Base-by-base conservation (phyloP, 2,329 filamentous ascomycete species). In the Hirsutella thompsonii region DNA sequence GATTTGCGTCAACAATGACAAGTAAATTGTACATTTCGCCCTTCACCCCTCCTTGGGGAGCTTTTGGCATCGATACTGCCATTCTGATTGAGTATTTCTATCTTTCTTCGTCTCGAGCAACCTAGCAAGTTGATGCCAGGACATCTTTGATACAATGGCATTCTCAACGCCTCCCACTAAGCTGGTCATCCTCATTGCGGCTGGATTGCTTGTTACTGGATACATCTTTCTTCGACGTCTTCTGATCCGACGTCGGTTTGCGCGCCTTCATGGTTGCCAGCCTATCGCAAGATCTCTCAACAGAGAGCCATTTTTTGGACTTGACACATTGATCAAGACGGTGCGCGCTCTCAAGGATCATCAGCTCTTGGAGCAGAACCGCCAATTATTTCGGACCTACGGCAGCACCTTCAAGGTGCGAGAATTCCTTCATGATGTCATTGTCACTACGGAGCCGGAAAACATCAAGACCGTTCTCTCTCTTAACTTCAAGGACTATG, bases 391-490 rank as follows among this genome's bases (percentile, higher is more conserved):
- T 8, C 8, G 8, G 4, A 18, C 16, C 32, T 16, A n/a, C 14
- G 32, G 32, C 3, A 33, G 18, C 14, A 33, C 32, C 8, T 33
- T 33, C 13, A 11, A 2, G 3, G 11, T 18, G 3, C 34, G 20
- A 20, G 20, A 37, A 18, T 18, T 38, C 8, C 3, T 3, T 1
- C 5, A 16, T 9, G n/a, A 8, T 14, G 40, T 32, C 3, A 41
- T 52, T 20, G 10, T 45, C 23, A 64, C 56, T 3, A 52, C 52
- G 9, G 70, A 73, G 32, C 61, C 64, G 1, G 62, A 66, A 36
- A 74, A 74, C 42, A 56, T 75, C 39, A 67, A 73, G 47, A 61
- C 69, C 0, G 58, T 74, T 6, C 58, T 75, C 1, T 63, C 69
- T 0, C 61, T 62, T 1, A 63, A 68, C 23, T 74, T 73, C 47